Base-by-base conservation (phyloP, 257 asterid species). In the Henckelia pumila region DNA sequence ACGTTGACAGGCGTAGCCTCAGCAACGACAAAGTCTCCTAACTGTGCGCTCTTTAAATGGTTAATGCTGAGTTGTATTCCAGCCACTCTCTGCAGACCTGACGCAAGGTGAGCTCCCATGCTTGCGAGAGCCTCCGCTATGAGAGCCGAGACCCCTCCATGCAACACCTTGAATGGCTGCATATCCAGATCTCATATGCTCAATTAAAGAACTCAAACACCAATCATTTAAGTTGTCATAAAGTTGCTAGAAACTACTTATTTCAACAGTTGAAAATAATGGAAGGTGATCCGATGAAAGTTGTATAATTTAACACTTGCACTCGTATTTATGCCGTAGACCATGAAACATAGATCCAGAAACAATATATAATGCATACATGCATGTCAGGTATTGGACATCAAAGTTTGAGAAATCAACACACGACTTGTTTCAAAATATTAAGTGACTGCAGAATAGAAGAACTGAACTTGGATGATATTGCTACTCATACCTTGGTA, bases 11-110 rank as follows among this genome's bases (percentile, higher is more conserved):
- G 87, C 7, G 63, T 26, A 22, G 90, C 90, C 64, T 82, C 86
- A 6, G 81, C 90, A 50, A 77, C 25, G 1, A 84, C 83, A 29
- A 80, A 74, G 66, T 84, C 86, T 6, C 90, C 88, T 6, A 79
- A 32, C 32, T 66, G 68, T 13, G 88, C 90, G 28, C 81, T 71
- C 74, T 75, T 82, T 64, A 84, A 62, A 70, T 75, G 70, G 22
- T 17, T 75, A 16, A 75, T 65, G 69, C 73, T 75, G 10, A 75
- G 75, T 14, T 75, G 76, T 19, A 75, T 59, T 25, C 79, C 79
- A 17, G 75, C 75, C 40, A 59, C 79, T 56, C 75, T 64, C 33
- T 53, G 21, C 26, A 21, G 21, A 19, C 79, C 79, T 5, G 67
- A 69, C 6, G 79, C 79, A 30, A 70, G 61, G 49, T 62, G 52